phyloP scores from a whole-genome alignment of 495 filamentous ascomycete genomes.

The Trichoderma asperelloides region DNA sequence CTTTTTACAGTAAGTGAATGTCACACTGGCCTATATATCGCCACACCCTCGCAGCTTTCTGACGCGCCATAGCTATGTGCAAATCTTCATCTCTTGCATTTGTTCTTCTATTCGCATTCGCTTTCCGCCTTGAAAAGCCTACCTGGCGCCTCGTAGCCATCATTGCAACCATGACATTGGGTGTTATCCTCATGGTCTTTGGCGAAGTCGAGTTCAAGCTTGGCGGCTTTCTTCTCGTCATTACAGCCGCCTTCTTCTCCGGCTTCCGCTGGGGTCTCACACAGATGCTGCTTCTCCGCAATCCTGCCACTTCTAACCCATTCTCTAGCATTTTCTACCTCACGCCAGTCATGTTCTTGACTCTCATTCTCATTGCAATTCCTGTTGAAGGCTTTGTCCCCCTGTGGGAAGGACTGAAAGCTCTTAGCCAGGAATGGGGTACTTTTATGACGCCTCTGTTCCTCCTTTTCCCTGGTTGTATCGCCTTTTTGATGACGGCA shows the following conservation, averaged over 20 bases:
- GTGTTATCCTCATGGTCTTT: constrained; percentile 98
- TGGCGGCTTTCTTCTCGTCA: constrained; percentile 84
- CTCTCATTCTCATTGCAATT: constrained; percentile 69
- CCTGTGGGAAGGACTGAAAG: constrained; percentile 52
- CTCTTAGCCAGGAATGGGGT: constrained; percentile 61
- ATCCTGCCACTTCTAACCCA: constrained; percentile 92
- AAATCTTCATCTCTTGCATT: constrained; percentile 96
- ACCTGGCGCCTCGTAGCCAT: constrained; percentile 79
- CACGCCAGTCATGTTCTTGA: constrained; percentile 90
- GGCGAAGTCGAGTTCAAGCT: constrained; percentile 88
- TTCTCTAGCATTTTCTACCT: constrained; percentile 97
- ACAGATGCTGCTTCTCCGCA: constrained; percentile 87
- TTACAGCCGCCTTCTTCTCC: constrained; percentile 86
- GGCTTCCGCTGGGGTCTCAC: constrained; percentile 97
- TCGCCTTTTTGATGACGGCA: constrained; percentile 95
- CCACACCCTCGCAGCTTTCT: constrained; percentile 7
- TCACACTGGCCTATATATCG: background rate
- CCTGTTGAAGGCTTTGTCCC: constrained; percentile 71
- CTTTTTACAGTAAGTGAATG: constrained; percentile 74
- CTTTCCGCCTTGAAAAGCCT: constrained; percentile 84
- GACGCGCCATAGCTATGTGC: constrained; percentile 66
- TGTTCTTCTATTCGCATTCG: constrained; percentile 89
- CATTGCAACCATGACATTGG: constrained; percentile 86
- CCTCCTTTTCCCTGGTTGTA: constrained; percentile 78
- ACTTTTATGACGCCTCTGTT: constrained; percentile 44